phyloP scores from a whole-genome alignment of 2,329 filamentous ascomycete species.

The Nemania sp. region DNA sequence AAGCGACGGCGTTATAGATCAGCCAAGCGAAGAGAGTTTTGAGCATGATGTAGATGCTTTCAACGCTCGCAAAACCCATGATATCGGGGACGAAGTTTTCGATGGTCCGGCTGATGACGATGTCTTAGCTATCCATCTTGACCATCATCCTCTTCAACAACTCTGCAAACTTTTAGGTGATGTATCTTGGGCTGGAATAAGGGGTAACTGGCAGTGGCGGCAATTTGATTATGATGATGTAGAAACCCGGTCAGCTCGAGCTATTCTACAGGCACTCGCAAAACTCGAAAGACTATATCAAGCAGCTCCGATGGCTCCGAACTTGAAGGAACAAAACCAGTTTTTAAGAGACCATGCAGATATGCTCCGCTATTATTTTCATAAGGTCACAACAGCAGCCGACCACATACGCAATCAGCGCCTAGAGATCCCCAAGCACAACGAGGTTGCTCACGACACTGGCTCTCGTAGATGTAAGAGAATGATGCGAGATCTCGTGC shows the following conservation, averaged over 20 bases:
- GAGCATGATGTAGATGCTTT: constrained; percentile 43
- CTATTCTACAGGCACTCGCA: constrained; percentile 39
- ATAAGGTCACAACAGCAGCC: constrained; percentile 40
- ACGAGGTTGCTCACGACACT: constrained; percentile 24
- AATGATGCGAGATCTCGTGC: constrained; percentile 43
- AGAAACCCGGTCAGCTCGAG: constrained; percentile 38
- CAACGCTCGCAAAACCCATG: constrained; percentile 27
- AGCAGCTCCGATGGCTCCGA: constrained; percentile 39
- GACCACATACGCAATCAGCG: constrained; percentile 41
- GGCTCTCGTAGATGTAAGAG: constrained; percentile 35
- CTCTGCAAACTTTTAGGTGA: constrained; percentile 41
- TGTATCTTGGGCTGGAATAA: constrained; percentile 42
- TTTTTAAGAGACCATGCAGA: constrained; percentile 44
- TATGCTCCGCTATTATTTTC: constrained; percentile 45
- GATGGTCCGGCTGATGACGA: constrained; percentile 40
- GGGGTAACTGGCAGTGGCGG: constrained; percentile 39
- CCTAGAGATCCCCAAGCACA: constrained; percentile 23
- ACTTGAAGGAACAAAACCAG: constrained; percentile 44
- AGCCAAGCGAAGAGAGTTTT: constrained; percentile 42
- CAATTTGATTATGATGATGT: constrained; percentile 35
- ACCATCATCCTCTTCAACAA: constrained; percentile 32
- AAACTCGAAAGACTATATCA: constrained; percentile 46
- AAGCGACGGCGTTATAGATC: constrained; percentile 27
- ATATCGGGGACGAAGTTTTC: constrained; percentile 37
- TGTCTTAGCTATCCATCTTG: constrained; percentile 39